Percentiles rank a stretch among this genome's conserved stretches.
These are phyloP conservation scores for Pleoardoris graminearum DNA, from an alignment of 2,329 filamentous ascomycete species.

Conservation along the genomic window DNA sequence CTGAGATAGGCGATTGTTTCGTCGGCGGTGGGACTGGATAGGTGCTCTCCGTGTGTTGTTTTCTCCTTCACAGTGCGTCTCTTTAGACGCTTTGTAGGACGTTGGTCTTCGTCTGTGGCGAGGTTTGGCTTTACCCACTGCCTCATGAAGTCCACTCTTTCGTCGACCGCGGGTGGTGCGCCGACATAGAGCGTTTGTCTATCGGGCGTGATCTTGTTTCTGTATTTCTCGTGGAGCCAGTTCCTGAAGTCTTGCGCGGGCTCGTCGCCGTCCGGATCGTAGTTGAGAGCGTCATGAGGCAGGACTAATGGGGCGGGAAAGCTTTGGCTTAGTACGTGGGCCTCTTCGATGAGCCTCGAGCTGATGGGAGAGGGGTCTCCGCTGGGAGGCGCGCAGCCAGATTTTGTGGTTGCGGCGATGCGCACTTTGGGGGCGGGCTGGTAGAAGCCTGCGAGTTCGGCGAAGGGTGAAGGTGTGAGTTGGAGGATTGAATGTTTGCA, in stretches of 20 bases:
- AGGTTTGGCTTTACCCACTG: conserved; percentile 48
- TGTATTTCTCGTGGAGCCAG: conserved; percentile 50
- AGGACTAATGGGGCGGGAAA: conserved; percentile 65
- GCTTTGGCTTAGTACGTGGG: conserved; percentile 8
- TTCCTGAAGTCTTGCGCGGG: conserved; percentile 57
- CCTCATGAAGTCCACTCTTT: conserved; percentile 46
- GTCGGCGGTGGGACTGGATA: conserved; percentile 16
- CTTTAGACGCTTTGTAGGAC: neutral
- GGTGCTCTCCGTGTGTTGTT: neutral
- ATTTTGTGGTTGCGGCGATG: conserved; percentile 26
- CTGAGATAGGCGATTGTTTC: conserved; percentile 50
- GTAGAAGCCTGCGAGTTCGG: conserved; percentile 40
- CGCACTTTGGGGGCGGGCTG: conserved; percentile 29
- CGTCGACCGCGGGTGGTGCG: conserved; percentile 48
- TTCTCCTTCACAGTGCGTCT: neutral
- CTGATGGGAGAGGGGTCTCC: neutral
- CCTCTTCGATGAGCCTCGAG: neutral
- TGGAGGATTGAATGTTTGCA: conserved; percentile 16
- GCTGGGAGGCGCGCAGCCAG: conserved; percentile 8
- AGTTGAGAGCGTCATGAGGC: conserved; percentile 61
- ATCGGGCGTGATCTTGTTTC: conserved; percentile 54
- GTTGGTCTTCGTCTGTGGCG: neutral
- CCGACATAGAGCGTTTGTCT: conserved; percentile 61
- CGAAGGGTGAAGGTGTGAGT: conserved; percentile 41
- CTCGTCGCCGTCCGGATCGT: conserved; percentile 52